Conservation (phyloP, 352 stramenopile species). For the Globisporangium canariense region DNA sequence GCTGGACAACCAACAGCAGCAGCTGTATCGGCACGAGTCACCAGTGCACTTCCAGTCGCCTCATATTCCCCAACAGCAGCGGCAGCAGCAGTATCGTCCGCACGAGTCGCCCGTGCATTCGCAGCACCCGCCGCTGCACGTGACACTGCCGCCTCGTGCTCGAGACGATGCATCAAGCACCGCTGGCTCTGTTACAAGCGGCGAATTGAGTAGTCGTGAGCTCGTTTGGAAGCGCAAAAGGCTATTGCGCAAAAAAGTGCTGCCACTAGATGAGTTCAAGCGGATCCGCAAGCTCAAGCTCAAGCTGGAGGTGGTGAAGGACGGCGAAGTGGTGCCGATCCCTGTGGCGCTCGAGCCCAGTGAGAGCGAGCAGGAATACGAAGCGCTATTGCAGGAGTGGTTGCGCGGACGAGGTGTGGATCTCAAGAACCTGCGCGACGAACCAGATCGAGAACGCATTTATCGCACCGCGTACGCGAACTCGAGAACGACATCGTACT, state of each 20-base stretch:
- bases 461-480: conserved; percentile 19
- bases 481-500: not conserved
- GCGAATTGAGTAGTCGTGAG: not conserved
- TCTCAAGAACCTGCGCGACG: conserved; percentile 4
- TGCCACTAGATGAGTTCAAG: conserved; percentile 8
- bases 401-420: conserved; percentile 6
- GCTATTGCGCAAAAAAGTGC: not conserved
- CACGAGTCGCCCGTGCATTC: not conserved
- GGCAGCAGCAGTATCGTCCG: not conserved
- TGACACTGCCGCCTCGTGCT: not conserved
- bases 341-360: not conserved
- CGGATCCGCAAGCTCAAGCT: not conserved
- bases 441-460: no score
- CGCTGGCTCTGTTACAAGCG: not conserved
- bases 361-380: not conserved
- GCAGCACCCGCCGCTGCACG: not conserved
- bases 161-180: not conserved
- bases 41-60: not conserved
- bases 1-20: not conserved
- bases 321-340: not conserved
- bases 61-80: no score
- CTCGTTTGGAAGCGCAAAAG: not conserved
- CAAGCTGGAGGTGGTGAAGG: not conserved
- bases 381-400: conserved; percentile 15
- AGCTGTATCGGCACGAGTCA: not conserved